phyloP scores from a whole-genome alignment of 2,329 filamentous ascomycete genomes.

The Botrytis fabae region DNA sequence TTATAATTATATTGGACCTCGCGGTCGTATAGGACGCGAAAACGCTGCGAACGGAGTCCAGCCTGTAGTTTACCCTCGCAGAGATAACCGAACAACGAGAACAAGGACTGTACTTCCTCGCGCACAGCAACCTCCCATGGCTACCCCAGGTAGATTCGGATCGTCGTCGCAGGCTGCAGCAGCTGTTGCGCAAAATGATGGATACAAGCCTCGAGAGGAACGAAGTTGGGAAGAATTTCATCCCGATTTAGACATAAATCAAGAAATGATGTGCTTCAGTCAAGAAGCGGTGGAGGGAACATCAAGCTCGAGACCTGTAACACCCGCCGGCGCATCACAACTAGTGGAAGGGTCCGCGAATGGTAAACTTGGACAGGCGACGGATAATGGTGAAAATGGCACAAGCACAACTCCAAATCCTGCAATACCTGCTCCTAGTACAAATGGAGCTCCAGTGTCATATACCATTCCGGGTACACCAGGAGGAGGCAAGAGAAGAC shows the following conservation, averaged over 20 bases:
- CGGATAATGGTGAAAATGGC: slow-evolving; percentile 31
- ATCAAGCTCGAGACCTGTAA: slow-evolving; percentile 48
- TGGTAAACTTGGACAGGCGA: slow-evolving; percentile 40
- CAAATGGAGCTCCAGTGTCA: slow-evolving; percentile 31
- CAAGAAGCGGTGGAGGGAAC: slow-evolving; percentile 84
- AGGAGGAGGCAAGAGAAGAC: slow-evolving; percentile 53
- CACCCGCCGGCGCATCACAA: slow-evolving; percentile 43
- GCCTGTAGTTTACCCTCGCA: slow-evolving; percentile 48
- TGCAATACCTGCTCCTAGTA: slow-evolving; percentile 30
- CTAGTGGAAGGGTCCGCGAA: slow-evolving; percentile 45
- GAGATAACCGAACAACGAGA: slow-evolving; percentile 57
- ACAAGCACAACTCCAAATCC: slow-evolving; percentile 35
- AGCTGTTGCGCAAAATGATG: slow-evolving; percentile 86
- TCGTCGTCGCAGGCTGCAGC: slow-evolving; percentile 69
- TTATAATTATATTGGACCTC: slow-evolving; percentile 53
- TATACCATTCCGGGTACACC: slow-evolving; percentile 42
- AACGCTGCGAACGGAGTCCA: slow-evolving; percentile 49
- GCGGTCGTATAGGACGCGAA: slow-evolving; percentile 54
- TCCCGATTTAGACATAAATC: slow-evolving; percentile 88
- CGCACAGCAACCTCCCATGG: slow-evolving; percentile 50
- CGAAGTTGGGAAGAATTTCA: slow-evolving; percentile 98
- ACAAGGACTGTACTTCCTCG: slow-evolving; percentile 53
- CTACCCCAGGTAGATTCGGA: slow-evolving; percentile 32
- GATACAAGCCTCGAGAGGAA: slow-evolving; percentile 96
- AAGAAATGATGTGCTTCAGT: slow-evolving; percentile 72